Conservation (phyloP, 2,329 filamentous ascomycete species). For the Fusarium heterosporum region DNA sequence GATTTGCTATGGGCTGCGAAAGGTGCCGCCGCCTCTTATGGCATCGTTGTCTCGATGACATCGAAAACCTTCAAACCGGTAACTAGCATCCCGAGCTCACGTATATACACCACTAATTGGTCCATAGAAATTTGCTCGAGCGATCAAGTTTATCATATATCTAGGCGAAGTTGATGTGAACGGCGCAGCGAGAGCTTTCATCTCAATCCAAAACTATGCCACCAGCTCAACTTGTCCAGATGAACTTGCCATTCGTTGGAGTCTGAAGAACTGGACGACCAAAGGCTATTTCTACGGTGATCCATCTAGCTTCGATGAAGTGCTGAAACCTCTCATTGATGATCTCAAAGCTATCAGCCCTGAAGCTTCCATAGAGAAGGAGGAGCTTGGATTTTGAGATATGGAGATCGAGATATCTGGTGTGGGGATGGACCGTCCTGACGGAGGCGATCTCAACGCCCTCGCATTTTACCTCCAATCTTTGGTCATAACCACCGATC, state of each 20-base stretch:
- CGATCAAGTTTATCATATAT: slow-evolving; percentile 33
- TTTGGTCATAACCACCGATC: slow-evolving; percentile 30
- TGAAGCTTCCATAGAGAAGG: slow-evolving; percentile 11
- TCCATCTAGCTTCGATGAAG: slow-evolving; percentile 22
- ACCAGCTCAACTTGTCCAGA: slow-evolving; percentile 13
- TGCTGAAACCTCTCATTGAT: slow-evolving; percentile 13
- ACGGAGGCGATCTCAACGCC: slow-evolving; percentile 33
- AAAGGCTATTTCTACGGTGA: slow-evolving; percentile 40
- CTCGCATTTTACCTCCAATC: slow-evolving; percentile 35
- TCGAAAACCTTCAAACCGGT: slow-evolving; percentile 33
- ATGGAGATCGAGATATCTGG: slow-evolving; percentile 30
- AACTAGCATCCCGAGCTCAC: slow-evolving; percentile 6
- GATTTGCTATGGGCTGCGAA: slow-evolving; percentile 39
- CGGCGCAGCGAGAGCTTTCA: slow-evolving; percentile 19
- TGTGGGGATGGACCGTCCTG: slow-evolving; percentile 28
- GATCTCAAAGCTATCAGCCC: slow-evolving; percentile 13
- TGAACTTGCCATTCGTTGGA: slow-evolving; percentile 37
- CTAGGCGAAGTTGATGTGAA: slow-evolving; percentile 20
- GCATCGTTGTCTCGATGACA: slow-evolving; percentile 33
- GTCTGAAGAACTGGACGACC: slow-evolving; percentile 15
- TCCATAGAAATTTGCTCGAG: slow-evolving; percentile 9
- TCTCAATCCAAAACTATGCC: slow-evolving; percentile 32
- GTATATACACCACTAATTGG: neutral
- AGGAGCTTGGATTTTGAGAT: slow-evolving; percentile 32
- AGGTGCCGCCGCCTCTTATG: slow-evolving; percentile 37